These are phyloP conservation scores for Sinapis alba DNA, from an alignment of 441 rosid species.

Conservation along the genomic window DNA sequence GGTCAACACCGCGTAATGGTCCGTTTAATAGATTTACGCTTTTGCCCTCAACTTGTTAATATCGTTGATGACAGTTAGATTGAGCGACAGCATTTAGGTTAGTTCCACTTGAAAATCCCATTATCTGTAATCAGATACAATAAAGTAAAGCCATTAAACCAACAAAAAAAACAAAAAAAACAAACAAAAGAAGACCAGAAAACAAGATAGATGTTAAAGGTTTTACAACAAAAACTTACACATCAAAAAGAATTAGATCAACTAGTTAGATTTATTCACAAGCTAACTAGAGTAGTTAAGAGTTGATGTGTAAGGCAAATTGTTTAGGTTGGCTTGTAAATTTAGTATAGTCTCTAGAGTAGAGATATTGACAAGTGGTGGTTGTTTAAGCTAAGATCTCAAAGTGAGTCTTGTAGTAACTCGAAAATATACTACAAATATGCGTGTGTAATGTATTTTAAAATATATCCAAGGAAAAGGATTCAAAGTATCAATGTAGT, in stretches of 20 bases:
- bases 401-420: background rate
- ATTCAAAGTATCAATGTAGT: background rate
- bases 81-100: background rate
- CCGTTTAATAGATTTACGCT: background rate
- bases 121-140: background rate
- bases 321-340: background rate
- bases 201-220: background rate
- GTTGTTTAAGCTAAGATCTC: background rate
- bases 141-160: background rate
- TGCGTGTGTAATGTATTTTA: background rate
- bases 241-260: background rate
- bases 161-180: background rate
- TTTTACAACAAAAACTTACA: background rate
- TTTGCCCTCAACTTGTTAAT: background rate
- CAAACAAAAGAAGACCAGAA: background rate
- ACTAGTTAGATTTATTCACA: background rate
- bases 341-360: background rate
- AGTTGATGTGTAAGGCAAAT: background rate
- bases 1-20: conserved; percentile 31
- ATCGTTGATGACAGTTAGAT: background rate
- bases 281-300: background rate
- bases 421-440: background rate
- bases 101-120: background rate
- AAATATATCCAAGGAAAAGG: background rate
- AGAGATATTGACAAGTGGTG: background rate